Evolutionary conservation across 75 land plant genomes (phyloP).

Genomic region (Selaginella moellendorffii): DNA sequence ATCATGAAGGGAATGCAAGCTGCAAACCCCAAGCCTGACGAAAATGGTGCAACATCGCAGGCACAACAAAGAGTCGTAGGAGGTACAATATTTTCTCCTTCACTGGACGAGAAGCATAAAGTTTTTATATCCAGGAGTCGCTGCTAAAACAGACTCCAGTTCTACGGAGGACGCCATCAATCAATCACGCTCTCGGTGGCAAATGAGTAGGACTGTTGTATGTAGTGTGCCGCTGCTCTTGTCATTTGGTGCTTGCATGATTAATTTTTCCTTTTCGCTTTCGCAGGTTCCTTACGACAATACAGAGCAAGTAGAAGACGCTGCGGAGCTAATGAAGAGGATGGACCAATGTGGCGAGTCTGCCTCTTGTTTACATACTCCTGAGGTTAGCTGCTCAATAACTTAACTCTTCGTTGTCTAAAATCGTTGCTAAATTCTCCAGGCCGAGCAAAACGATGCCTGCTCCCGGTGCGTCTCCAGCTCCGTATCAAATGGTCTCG

Average conservation of each 20-base stretch:
- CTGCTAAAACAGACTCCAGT: background rate
- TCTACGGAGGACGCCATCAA: constrained; percentile 53
- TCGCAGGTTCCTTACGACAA: background rate
- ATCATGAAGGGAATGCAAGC: constrained; percentile 17
- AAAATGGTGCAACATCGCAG: background rate
- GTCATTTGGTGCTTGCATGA: background rate
- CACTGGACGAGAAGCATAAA: background rate
- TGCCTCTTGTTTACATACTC: background rate
- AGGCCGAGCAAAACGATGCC: background rate
- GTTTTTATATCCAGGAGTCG: too few species aligned
- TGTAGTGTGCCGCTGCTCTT: background rate
- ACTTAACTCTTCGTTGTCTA: background rate
- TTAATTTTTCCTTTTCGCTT: background rate
- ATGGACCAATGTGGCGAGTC: background rate
- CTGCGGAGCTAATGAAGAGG: background rate
- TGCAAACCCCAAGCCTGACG: constrained; percentile 19
- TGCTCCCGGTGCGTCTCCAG: background rate
- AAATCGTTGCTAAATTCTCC: too few species aligned
- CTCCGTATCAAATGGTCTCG: background rate
- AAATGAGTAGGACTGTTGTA: constrained; percentile 85
- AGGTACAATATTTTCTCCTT: background rate
- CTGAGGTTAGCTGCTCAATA: background rate
- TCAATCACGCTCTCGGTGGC: constrained; percentile 56
- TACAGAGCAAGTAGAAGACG: background rate
- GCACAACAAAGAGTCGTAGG: too few species aligned